Conservation (phyloP, 208 protist species). For the Leishmania turanica region DNA sequence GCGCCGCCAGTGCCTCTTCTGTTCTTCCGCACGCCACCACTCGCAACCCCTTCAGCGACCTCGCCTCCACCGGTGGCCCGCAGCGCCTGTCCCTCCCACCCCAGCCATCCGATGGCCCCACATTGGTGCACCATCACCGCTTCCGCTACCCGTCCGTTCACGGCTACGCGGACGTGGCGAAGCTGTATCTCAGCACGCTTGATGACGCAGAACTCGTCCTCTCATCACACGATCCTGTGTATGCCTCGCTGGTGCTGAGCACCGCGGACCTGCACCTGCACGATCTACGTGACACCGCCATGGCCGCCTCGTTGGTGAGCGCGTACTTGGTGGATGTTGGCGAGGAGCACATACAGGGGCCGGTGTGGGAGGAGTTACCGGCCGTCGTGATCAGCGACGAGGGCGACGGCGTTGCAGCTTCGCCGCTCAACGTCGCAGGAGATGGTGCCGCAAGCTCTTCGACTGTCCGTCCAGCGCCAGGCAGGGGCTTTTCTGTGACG, state of each 20-base stretch:
- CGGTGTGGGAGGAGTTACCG: slow-evolving; percentile 27
- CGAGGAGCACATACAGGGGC: slow-evolving; percentile 62
- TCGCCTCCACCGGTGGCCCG: neutral
- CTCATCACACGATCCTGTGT: slow-evolving; percentile 83
- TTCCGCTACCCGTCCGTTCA: slow-evolving; percentile 71
- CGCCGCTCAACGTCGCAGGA: neutral
- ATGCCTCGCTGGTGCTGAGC: slow-evolving; percentile 83
- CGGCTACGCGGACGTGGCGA: slow-evolving; percentile 54
- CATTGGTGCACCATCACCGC: slow-evolving; percentile 63
- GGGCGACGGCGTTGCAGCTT: neutral
- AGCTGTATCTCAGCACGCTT: slow-evolving; percentile 63
- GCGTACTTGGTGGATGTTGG: slow-evolving; percentile 72
- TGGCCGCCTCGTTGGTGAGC: slow-evolving; percentile 41
- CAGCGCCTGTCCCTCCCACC: slow-evolving; percentile 1
- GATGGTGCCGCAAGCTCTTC: neutral
- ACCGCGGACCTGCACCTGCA: slow-evolving; percentile 62
- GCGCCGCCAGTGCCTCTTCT: neutral
- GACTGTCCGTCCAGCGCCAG: slow-evolving; percentile 5
- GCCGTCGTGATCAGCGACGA: neutral
- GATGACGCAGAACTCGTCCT: slow-evolving; percentile 71
- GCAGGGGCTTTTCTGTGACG: slow-evolving; percentile 51
- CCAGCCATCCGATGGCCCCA: slow-evolving; percentile 22
- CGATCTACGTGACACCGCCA: slow-evolving; percentile 26
- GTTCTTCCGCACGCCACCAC: slow-evolving; percentile 4
- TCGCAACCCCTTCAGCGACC: slow-evolving; percentile 13